phyloP scores from a whole-genome alignment of 495 filamentous ascomycete genomes.

The Aspergillus homomorphus region DNA sequence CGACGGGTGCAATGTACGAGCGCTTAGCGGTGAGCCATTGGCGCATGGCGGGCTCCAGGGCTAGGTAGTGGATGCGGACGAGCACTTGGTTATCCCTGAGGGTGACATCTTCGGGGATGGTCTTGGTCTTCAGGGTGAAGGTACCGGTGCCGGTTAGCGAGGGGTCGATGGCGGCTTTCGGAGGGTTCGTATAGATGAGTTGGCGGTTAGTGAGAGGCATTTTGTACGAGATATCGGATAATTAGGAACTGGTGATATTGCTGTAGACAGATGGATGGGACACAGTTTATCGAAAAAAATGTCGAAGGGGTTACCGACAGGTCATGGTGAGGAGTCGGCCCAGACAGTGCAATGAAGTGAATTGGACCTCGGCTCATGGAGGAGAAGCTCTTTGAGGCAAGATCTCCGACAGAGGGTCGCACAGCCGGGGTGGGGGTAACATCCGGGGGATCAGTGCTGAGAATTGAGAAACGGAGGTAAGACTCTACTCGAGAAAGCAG shows the following conservation, averaged over 20 bases:
- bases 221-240: constrained; percentile 2
- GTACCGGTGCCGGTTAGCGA: constrained; percentile 40
- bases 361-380: neutral
- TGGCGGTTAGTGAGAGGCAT: constrained; percentile 40
- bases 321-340: too few relatives aligned
- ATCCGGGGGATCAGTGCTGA: neutral
- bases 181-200: constrained; percentile 41
- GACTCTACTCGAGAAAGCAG: too few relatives aligned
- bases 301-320: neutral
- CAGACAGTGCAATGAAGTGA: neutral
- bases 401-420: neutral
- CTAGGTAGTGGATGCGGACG: constrained; percentile 64
- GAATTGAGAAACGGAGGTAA: too few relatives aligned
- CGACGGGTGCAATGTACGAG: constrained; percentile 66
- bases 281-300: neutral
- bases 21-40: constrained; percentile 67
- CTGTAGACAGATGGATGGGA: neutral
- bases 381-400: neutral
- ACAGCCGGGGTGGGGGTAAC: neutral
- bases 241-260: neutral
- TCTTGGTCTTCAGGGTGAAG: constrained; percentile 50
- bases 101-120: constrained; percentile 45
- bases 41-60: constrained; percentile 80
- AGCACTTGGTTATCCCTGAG: constrained; percentile 54
- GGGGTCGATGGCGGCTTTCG: constrained; percentile 39